A percentile compares a stretch with the other conserved stretches of the same genome.
phyloP scores from a whole-genome alignment of 495 filamentous ascomycete genomes.

The Penicillium odoratum region DNA sequence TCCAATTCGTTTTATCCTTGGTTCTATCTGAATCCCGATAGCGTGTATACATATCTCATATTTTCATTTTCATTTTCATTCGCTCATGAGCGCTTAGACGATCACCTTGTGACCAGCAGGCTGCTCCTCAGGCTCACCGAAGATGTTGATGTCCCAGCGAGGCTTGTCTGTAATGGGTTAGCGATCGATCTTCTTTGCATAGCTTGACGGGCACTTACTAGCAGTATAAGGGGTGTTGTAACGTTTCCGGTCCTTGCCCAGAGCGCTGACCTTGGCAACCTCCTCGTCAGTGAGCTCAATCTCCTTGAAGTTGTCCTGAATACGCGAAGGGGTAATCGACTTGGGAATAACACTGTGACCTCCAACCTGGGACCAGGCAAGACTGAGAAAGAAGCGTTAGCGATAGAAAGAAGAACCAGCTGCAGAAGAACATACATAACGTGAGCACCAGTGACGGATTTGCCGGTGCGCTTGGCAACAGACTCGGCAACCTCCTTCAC shows the following conservation, averaged over 20 bases:
- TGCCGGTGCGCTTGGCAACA: conserved; percentile 41
- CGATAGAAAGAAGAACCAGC: not conserved
- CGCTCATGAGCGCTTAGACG: conserved; percentile 19
- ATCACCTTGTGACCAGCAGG: conserved; percentile 45
- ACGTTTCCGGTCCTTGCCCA: conserved; percentile 45
- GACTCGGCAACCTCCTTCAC: conserved; percentile 46
- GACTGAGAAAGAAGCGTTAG: conserved; percentile 19
- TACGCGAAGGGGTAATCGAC: conserved; percentile 49
- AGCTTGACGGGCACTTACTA: conserved; percentile 20
- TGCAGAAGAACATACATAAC: conserved; percentile 30
- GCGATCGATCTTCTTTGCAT: not conserved
- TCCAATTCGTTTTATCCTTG: not conserved
- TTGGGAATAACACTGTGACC: conserved; percentile 54
- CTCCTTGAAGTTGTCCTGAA: conserved; percentile 51
- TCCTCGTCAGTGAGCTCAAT: conserved; percentile 47
- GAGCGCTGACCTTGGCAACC: conserved; percentile 41
- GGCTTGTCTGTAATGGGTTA: conserved; percentile 36
- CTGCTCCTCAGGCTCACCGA: conserved; percentile 44
- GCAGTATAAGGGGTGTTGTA: conserved; percentile 48
- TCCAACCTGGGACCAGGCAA: conserved; percentile 50
- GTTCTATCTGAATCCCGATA: not conserved
- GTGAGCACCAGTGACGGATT: conserved; percentile 40
- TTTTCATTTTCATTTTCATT: conserved; percentile 7
- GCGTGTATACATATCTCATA: not conserved
- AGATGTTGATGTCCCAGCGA: conserved; percentile 50